Percentiles rank a stretch among this genome's conserved stretches.
These are phyloP conservation scores for Apostasia ramifera DNA, from an alignment of 106 monocot genomes.

Conservation along the genomic window DNA sequence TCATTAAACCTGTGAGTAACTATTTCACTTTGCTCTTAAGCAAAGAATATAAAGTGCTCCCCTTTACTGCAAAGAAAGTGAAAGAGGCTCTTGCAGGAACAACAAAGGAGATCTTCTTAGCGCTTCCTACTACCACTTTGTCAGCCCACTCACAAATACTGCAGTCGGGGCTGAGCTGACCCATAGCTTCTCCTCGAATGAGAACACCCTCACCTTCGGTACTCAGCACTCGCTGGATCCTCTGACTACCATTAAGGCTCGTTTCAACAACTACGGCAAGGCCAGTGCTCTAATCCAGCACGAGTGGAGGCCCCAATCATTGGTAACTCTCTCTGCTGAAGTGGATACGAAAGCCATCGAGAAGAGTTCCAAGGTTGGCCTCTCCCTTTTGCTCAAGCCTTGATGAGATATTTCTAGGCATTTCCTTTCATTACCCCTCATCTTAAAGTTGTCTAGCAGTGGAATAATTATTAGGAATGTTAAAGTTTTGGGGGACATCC, in stretches of 20 bases:
- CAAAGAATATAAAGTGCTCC: no score
- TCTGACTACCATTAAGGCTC: constrained; percentile 42
- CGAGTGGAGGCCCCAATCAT: constrained; percentile 45
- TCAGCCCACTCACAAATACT: constrained; percentile 35
- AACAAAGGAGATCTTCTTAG: constrained; percentile 42
- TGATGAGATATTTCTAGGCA: constrained; percentile 5
- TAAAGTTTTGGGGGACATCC: no score
- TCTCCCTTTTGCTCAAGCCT: constrained; percentile 36
- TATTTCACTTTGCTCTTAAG: neutral
- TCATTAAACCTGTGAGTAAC: constrained; percentile 39
- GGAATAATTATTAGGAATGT: no score
- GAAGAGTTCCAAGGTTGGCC: constrained; percentile 2
- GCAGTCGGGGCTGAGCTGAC: constrained; percentile 45
- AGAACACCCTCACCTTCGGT: constrained; percentile 55
- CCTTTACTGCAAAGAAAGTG: no score
- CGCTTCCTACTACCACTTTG: constrained; percentile 53
- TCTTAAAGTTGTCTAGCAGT: no score
- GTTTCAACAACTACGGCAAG: constrained; percentile 48
- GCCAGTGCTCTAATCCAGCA: constrained; percentile 51
- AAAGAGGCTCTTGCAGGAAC: constrained; percentile 20
- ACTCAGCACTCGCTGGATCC: constrained; percentile 47
- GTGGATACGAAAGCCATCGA: constrained; percentile 59
- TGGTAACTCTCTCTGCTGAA: constrained; percentile 44
- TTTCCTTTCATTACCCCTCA: no score
- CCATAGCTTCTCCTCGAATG: constrained; percentile 43